Conservation (phyloP, 345 rosid species). For the Lepidium didymum region DNA sequence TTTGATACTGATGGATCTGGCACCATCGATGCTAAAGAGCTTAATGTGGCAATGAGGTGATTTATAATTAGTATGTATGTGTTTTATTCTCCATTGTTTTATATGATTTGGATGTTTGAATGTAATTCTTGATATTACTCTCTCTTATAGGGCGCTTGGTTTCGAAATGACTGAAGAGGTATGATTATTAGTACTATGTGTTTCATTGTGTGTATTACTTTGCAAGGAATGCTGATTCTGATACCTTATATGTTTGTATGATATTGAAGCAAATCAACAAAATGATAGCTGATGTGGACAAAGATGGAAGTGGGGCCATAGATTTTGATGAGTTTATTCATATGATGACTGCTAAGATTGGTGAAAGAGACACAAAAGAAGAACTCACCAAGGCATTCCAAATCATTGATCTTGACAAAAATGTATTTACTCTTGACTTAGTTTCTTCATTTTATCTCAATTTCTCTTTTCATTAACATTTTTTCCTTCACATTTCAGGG, state of each 20-base stretch:
- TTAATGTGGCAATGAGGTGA: conserved; percentile 97
- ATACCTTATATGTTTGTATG: not conserved
- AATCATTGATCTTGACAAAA: conserved; percentile 80
- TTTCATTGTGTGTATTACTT: not conserved
- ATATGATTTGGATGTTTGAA: not conserved
- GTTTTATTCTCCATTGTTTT: not conserved
- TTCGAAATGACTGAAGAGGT: conserved; percentile 97
- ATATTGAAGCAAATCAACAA: conserved; percentile 66
- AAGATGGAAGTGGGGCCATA: conserved; percentile 94
- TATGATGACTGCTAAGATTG: conserved; percentile 98
- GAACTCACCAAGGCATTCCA: conserved; percentile 77
- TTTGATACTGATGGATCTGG: conserved; percentile 98
- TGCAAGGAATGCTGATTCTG: not conserved
- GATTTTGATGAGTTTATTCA: conserved; percentile 89
- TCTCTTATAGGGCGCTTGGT: conserved; percentile 77
- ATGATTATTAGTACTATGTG: not conserved
- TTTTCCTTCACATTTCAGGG: conserved; percentile 37
- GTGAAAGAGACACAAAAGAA: conserved; percentile 90
- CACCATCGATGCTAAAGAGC: conserved; percentile 94
- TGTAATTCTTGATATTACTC: not conserved
- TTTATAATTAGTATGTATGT: not conserved
- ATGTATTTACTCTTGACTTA: conserved; percentile 28
- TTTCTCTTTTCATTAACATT: not conserved
- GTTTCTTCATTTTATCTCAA: not conserved
- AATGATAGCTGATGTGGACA: conserved; percentile 98